A percentile compares a stretch with the other conserved stretches of the same genome.
These are phyloP conservation scores for Cyberlindnera nakhonratchasimensis DNA, from an alignment of 805 yeast genomes.

Conservation along the genomic window DNA sequence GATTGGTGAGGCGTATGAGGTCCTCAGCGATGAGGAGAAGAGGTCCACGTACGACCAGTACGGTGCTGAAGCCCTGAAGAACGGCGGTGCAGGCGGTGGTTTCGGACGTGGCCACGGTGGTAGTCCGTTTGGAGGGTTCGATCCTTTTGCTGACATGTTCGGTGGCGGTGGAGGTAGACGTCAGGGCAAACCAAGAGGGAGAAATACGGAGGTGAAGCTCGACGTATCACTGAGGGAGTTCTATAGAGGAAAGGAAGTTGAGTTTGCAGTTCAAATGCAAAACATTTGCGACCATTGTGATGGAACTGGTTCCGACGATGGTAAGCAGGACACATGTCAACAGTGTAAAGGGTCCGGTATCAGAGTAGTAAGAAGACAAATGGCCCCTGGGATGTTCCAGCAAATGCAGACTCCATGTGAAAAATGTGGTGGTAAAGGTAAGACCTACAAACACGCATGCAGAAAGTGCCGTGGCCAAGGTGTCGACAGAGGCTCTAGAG, in stretches of 20 bases:
- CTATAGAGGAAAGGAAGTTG: constrained; percentile 63
- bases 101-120: constrained; percentile 33
- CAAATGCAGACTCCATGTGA: constrained; percentile 79
- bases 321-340: constrained; percentile 58
- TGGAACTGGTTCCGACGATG: constrained; percentile 86
- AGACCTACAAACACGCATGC: constrained; percentile 62
- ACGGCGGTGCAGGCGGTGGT: constrained; percentile 51
- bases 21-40: constrained; percentile 68
- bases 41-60: constrained; percentile 64
- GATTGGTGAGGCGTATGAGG: constrained; percentile 91
- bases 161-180: constrained; percentile 37
- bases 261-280: constrained; percentile 63
- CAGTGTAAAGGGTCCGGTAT: constrained; percentile 78
- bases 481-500: constrained; percentile 51
- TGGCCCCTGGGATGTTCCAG: constrained; percentile 91
- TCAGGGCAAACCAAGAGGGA: constrained; percentile 52
- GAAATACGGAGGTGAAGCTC: constrained; percentile 54
- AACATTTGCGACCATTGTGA: constrained; percentile 73
- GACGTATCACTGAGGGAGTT: constrained; percentile 60
- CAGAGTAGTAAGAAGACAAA: constrained; percentile 58
- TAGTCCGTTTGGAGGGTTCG: constrained; percentile 52
- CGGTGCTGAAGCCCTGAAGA: constrained; percentile 73
- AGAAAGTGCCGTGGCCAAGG: constrained; percentile 67
- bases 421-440: constrained; percentile 75
- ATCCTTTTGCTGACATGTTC: constrained; percentile 63